Conservation (phyloP, 208 protist genomes). For the Trypanosoma congolense region DNA sequence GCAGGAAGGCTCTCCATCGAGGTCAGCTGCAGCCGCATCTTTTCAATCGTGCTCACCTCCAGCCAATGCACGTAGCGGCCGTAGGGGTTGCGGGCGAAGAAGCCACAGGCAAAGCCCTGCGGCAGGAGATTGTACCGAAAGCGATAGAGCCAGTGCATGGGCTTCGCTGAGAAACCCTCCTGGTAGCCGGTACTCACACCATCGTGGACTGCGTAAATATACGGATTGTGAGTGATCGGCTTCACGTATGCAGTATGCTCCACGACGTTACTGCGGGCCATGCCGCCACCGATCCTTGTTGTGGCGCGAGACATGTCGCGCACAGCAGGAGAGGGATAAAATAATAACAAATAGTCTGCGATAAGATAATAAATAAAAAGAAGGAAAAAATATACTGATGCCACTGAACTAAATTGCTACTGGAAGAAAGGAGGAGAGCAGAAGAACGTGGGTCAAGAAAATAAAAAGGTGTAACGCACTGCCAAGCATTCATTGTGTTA, state of each 20-base stretch:
- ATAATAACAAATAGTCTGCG: too few species aligned
- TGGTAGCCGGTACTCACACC: conserved; percentile 66
- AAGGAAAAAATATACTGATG: too few species aligned
- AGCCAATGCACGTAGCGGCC: conserved; percentile 83
- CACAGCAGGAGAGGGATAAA: too few species aligned
- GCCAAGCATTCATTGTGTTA: too few species aligned
- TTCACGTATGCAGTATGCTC: conserved; percentile 75
- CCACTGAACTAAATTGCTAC: too few species aligned
- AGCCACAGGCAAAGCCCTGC: conserved; percentile 54
- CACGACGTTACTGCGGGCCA: conserved; percentile 53
- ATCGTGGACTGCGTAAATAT: conserved; percentile 60
- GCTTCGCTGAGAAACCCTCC: conserved; percentile 59
- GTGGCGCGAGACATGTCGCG: conserved; percentile 53
- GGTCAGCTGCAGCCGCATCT: conserved; percentile 58
- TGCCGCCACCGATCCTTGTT: conserved; percentile 47
- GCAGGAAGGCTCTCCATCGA: conserved; percentile 60
- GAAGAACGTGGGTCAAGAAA: too few species aligned
- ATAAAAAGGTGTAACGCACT: too few species aligned
- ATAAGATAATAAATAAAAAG: too few species aligned
- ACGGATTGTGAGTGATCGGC: conserved; percentile 74
- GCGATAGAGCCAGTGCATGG: conserved; percentile 82
- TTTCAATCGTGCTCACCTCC: conserved; percentile 82
- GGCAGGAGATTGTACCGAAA: conserved; percentile 80
- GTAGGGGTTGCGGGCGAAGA: conserved; percentile 81
- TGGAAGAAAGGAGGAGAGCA: too few species aligned